A percentile compares a stretch with the other conserved stretches of the same genome.
phyloP scores from a whole-genome alignment of 192 early-diverging fungal species.

The Entomortierella lignicola region DNA sequence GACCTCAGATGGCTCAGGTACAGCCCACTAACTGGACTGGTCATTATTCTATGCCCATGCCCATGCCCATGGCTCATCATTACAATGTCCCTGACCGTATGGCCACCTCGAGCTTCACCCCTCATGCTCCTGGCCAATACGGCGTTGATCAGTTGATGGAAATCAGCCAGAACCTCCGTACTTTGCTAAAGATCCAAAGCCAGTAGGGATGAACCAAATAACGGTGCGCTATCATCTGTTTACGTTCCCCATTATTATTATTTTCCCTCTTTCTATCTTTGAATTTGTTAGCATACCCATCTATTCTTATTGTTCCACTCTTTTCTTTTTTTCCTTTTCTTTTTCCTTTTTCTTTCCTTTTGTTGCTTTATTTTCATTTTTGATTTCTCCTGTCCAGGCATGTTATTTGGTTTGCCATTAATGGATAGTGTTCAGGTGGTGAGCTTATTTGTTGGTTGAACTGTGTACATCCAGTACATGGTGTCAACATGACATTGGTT shows the following conservation, averaged over 20 bases:
- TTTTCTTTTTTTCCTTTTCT: conserved; percentile 9
- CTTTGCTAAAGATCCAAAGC: conserved; percentile 63
- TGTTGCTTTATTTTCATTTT: conserved; percentile 7
- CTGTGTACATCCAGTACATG: background rate
- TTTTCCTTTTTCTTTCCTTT: background rate
- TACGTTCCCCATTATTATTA: background rate
- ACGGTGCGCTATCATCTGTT: background rate
- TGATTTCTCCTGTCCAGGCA: conserved; percentile 30
- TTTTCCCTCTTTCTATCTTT: background rate
- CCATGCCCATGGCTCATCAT: conserved; percentile 18
- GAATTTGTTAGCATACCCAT: conserved; percentile 5
- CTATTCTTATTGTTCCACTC: conserved; percentile 1
- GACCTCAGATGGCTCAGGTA: conserved; percentile 8
- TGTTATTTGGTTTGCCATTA: conserved; percentile 30
- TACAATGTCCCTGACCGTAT: conserved; percentile 59
- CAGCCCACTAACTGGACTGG: conserved; percentile 2
- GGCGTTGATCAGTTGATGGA: conserved; percentile 54
- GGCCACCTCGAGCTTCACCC: conserved; percentile 55
- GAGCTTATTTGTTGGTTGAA: background rate
- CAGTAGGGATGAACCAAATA: conserved; percentile 23
- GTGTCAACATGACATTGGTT: background rate
- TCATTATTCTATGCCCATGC: conserved; percentile 28
- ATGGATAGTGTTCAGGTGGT: conserved; percentile 16
- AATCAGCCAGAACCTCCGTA: conserved; percentile 61
- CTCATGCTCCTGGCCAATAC: conserved; percentile 15